These are phyloP conservation scores for Boletus reticulatus DNA, from an alignment of 768 basidiomycete species.

Conservation along the genomic window DNA sequence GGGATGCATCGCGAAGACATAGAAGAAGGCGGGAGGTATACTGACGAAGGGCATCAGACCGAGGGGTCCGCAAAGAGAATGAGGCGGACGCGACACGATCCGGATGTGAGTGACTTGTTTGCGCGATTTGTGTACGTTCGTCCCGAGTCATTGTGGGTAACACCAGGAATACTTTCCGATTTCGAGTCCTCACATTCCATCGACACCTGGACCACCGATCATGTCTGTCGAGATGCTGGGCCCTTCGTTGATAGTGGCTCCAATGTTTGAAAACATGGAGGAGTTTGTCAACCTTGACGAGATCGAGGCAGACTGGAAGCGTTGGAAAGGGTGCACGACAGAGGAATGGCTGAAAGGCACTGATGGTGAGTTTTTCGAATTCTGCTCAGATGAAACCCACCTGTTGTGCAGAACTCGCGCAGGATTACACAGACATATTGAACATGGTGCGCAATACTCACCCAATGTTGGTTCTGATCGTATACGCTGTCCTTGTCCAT, in stretches of 20 bases:
- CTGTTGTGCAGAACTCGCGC: constrained; percentile 15
- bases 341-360: constrained; percentile 32
- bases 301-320: constrained; percentile 21
- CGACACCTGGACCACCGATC: constrained; percentile 11
- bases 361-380: constrained; percentile 21
- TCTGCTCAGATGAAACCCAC: not conserved
- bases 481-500: not conserved
- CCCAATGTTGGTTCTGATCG: not conserved
- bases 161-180: constrained; percentile 20
- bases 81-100: constrained; percentile 10
- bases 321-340: constrained; percentile 27
- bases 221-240: constrained; percentile 1
- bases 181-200: constrained; percentile 20
- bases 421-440: constrained; percentile 18
- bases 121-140: not conserved
- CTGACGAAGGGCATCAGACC: not conserved
- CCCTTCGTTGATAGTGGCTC: constrained; percentile 9
- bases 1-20: constrained; percentile 11
- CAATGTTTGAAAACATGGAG: constrained; percentile 19
- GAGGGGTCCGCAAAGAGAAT: constrained; percentile 17
- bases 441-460: constrained; percentile 18
- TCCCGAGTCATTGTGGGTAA: not conserved
- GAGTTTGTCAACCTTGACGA: constrained; percentile 22
- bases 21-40: constrained; percentile 6
- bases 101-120: constrained; percentile 17